Evolutionary conservation across 441 rosid genomes (phyloP).

Genomic region (Adansonia rubrostipa): DNA sequence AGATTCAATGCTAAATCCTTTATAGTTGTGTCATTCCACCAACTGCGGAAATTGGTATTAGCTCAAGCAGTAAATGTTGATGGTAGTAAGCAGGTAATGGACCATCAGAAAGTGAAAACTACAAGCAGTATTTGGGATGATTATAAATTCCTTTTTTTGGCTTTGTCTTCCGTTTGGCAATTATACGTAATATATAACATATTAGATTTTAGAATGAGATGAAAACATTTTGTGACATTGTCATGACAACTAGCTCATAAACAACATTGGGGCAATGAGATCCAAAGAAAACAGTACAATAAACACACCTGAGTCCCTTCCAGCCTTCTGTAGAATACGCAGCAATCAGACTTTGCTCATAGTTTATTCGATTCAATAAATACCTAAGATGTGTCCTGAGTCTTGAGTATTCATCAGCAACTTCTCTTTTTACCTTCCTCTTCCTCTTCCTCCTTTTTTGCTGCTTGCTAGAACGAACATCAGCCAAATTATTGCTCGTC

Average conservation of each 20-base stretch:
- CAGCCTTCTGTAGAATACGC: constrained; percentile 98
- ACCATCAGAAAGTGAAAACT: neutral
- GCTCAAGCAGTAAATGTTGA: neutral
- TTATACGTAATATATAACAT: neutral
- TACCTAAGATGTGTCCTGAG: constrained; percentile 73
- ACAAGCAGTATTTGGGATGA: neutral
- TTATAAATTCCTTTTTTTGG: neutral
- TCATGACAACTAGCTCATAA: neutral
- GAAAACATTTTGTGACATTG: neutral
- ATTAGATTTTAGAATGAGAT: neutral
- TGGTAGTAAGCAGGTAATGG: neutral
- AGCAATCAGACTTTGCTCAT: constrained; percentile 79
- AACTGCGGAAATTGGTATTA: neutral
- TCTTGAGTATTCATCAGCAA: constrained; percentile 74
- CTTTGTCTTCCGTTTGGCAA: neutral
- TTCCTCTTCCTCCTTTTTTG: constrained; percentile 44
- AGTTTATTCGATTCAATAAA: constrained; percentile 68
- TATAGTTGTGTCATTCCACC: neutral
- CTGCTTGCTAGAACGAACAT: constrained; percentile 40
- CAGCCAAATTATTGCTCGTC: constrained; percentile 34
- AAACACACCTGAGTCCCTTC: constrained; percentile 92
- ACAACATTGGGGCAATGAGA: neutral
- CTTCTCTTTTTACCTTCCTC: constrained; percentile 36
- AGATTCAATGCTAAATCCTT: constrained; percentile 4
- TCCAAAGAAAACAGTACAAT: constrained; percentile 1